These are phyloP conservation scores for Acacia melanoxylon DNA, from an alignment of 306 rosid genomes.

Conservation along the genomic window DNA sequence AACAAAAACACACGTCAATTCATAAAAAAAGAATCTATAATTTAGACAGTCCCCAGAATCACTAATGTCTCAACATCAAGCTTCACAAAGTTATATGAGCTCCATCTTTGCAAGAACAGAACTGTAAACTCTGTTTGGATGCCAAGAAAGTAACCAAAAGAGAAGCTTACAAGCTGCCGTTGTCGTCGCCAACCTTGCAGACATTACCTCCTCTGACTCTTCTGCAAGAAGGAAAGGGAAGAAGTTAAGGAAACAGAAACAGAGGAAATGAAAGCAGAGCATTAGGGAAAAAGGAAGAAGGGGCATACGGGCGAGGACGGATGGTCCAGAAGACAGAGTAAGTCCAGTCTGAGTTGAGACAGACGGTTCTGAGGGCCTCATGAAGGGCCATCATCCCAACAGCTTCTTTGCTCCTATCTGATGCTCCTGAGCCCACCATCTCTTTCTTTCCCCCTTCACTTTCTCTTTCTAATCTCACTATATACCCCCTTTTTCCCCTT, in stretches of 20 bases:
- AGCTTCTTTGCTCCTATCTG: constrained; percentile 99
- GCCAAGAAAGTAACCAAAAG: neutral
- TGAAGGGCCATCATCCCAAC: constrained; percentile 99
- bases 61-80: neutral
- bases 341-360: constrained; percentile 93
- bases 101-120: neutral
- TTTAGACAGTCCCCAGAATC: constrained; percentile 7
- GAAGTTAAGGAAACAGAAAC: constrained; percentile 34
- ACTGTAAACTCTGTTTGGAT: neutral
- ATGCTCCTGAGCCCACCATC: constrained; percentile 99
- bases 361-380: constrained; percentile 95
- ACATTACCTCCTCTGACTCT: constrained; percentile 98
- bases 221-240: constrained; percentile 50
- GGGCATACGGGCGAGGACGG: constrained; percentile 98
- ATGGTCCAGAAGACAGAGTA: constrained; percentile 99
- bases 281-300: constrained; percentile 21
- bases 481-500: neutral
- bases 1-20: neutral
- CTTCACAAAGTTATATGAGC: neutral
- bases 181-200: constrained; percentile 99
- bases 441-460: constrained; percentile 34
- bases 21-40: neutral
- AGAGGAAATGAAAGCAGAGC: constrained; percentile 13
- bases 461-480: constrained; percentile 31
- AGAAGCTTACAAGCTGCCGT: constrained; percentile 81